Evolutionary conservation across 179 eudicot genomes (phyloP).

Genomic region (Gypsophila paniculata): DNA sequence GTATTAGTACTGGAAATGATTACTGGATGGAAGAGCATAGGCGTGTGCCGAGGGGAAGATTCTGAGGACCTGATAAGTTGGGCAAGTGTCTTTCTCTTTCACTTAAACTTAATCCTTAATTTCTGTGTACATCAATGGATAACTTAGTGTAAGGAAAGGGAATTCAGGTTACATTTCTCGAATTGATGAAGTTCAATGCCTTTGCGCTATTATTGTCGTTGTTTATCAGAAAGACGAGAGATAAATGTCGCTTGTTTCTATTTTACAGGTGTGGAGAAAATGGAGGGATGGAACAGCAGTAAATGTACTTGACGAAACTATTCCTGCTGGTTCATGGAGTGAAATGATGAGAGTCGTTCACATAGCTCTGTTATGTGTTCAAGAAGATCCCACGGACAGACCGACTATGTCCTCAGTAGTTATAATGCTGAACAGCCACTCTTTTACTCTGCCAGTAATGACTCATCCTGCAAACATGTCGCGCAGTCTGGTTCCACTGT

Average conservation of each 20-base stretch:
- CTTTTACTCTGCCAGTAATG: slow-evolving; percentile 25
- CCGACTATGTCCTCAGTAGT: slow-evolving; percentile 38
- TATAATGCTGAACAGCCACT: slow-evolving; percentile 30
- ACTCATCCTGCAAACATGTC: slow-evolving; percentile 29
- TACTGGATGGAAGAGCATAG: slow-evolving; percentile 17
- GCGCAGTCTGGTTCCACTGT: not conserved
- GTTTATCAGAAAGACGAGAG: not conserved
- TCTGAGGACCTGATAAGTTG: slow-evolving; percentile 21
- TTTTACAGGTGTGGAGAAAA: slow-evolving; percentile 47
- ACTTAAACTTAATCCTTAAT: too few relatives aligned
- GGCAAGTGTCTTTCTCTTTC: slow-evolving; percentile 18
- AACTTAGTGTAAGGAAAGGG: too few relatives aligned
- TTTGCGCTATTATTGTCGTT: too few relatives aligned
- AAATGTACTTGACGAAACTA: slow-evolving; percentile 29
- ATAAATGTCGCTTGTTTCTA: not conserved
- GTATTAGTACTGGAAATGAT: slow-evolving; percentile 24
- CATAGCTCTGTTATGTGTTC: slow-evolving; percentile 47
- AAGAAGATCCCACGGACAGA: slow-evolving; percentile 29
- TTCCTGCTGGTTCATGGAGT: slow-evolving; percentile 7
- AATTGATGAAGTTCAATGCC: too few relatives aligned
- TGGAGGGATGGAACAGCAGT: slow-evolving; percentile 35
- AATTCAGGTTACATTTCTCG: too few relatives aligned
- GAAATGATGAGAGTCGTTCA: slow-evolving; percentile 42
- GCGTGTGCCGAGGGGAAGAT: slow-evolving; percentile 10
- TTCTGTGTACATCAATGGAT: too few relatives aligned